Evolutionary conservation across 2,329 filamentous ascomycete genomes (phyloP), one percentile per base, ranked within the genome.

Genomic region (Dactylellina haptotyla): DNA sequence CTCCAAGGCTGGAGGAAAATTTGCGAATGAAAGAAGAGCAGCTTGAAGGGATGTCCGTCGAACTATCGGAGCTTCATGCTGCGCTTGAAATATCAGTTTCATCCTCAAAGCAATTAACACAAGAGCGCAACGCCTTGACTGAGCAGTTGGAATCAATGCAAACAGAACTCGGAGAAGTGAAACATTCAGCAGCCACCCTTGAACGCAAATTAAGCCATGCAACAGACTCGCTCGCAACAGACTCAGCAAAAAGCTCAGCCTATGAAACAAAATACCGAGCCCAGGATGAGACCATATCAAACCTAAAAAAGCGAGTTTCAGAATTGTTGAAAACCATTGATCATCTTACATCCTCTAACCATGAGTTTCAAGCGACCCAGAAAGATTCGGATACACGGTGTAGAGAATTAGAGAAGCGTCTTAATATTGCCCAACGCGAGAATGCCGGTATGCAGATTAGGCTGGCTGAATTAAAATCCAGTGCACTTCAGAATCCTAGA

Each of bases 11-110:
- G 14, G 30, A 53, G 10, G 34, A 67, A 34, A 59, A 26, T 26
- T n/a, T 69, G 20, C 16, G 54, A 45, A 37, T 32, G 20, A 66
- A 69, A 26, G 70, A 75, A 46, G 70, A 75, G 10, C 63, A 62
- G 12, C 28, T 75, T 25, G 70, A 75, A 37, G 45, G 43, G 23
- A 62, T 75, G 50, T 75, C 70, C 3, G 63, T 75, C 0, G 70
- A 75, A n/a, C 51, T 75, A 9, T 75, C 70, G 1, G 51, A 65
- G 28, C 51, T 63, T 8, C 64, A 34, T 12, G 57, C 48, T 20
- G 39, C 57, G 9, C 51, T 75, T 14, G 46, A 64, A 26, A 20
- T 39, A 8, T 57, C 63, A 2, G 12, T 16, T 16, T 23, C 41
- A n/a, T 69, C 63, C 2, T n/a, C 4, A 10, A 46, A 61, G 5